phyloP scores from a whole-genome alignment of 768 basidiomycete species.

The Trichaptum fuscoviolaceum region DNA sequence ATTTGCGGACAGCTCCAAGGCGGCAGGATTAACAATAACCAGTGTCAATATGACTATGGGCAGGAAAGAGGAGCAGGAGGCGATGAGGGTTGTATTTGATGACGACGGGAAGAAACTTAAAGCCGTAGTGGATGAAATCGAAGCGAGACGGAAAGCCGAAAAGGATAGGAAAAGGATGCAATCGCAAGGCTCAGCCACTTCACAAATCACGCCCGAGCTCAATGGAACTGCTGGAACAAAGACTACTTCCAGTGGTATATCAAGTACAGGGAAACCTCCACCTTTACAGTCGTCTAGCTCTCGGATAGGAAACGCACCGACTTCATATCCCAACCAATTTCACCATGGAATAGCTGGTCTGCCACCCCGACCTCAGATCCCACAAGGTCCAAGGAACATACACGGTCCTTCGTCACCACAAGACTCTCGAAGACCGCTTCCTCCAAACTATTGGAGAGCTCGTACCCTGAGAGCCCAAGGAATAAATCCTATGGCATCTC shows the following conservation, averaged over 20 bases:
- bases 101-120: slow-evolving; percentile 60
- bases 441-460: neutral
- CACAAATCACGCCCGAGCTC: slow-evolving; percentile 2
- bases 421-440: neutral
- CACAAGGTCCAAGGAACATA: neutral
- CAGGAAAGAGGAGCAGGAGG: slow-evolving; percentile 37
- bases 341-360: neutral
- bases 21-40: slow-evolving; percentile 25
- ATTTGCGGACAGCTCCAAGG: slow-evolving; percentile 32
- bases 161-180: slow-evolving; percentile 43
- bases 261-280: slow-evolving; percentile 10
- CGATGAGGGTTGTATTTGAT: slow-evolving; percentile 76
- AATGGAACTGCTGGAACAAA: neutral
- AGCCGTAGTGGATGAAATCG: slow-evolving; percentile 62
- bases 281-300: neutral
- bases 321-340: slow-evolving; percentile 4
- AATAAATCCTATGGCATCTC: too few relatives aligned
- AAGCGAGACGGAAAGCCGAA: slow-evolving; percentile 42
- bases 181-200: slow-evolving; percentile 7
- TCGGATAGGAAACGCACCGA: neutral
- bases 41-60: slow-evolving; percentile 18
- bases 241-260: neutral
- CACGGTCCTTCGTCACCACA: neutral
- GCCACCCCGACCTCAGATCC: neutral
- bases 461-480: neutral